Evolutionary conservation across 345 rosid species (phyloP).

Genomic region (Mangifera indica): DNA sequence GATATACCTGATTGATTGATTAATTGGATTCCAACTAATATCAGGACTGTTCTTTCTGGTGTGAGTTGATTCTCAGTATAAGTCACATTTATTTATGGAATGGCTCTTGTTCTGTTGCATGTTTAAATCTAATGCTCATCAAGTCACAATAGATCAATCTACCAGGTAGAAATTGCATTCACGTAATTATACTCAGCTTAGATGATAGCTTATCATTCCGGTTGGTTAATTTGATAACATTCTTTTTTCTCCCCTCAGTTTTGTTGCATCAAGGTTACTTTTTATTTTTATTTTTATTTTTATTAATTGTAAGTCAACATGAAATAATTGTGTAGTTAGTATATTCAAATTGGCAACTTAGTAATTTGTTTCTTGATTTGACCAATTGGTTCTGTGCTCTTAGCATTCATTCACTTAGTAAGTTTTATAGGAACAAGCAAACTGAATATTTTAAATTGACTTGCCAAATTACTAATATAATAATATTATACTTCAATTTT

Average conservation of each 20-base stretch:
- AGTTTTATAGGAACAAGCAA: neutral
- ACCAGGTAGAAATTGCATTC: neutral
- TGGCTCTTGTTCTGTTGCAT: neutral
- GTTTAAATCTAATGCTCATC: neutral
- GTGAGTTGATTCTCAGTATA: neutral
- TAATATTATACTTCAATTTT: slow-evolving; percentile 9
- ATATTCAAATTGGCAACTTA: neutral
- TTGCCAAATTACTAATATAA: slow-evolving; percentile 2
- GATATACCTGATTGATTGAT: neutral
- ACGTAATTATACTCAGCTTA: neutral
- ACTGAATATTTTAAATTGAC: neutral
- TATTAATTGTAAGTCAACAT: too few relatives aligned
- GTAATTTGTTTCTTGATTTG: neutral
- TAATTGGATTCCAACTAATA: neutral
- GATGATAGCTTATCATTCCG: neutral
- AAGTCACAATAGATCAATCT: neutral
- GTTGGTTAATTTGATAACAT: neutral
- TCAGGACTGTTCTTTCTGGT: neutral
- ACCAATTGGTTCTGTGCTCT: neutral
- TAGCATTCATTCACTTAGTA: neutral
- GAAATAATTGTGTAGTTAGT: neutral
- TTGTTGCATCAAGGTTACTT: neutral
- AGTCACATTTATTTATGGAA: neutral
- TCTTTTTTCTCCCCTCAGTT: neutral
- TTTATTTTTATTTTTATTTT: neutral